These are phyloP conservation scores for Excoecaria agallocha DNA, from an alignment of 345 rosid genomes.

Conservation along the genomic window DNA sequence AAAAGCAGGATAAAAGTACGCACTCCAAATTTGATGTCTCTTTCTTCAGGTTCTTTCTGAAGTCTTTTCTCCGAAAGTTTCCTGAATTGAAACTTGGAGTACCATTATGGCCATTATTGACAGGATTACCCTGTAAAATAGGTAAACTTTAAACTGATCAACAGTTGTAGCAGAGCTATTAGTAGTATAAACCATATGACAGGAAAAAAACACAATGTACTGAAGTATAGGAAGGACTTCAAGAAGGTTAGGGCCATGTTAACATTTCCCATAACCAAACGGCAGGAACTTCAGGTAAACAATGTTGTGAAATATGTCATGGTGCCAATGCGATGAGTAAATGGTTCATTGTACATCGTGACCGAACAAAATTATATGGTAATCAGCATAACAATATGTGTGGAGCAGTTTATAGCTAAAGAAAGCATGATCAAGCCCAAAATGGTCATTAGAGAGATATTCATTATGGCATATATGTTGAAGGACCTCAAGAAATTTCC, in stretches of 20 bases:
- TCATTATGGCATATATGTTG: neutral
- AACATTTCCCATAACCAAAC: neutral
- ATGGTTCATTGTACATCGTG: neutral
- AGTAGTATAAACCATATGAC: neutral
- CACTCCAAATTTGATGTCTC: slow-evolving; percentile 46
- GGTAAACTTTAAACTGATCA: neutral
- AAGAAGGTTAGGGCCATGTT: neutral
- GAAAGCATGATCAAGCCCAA: neutral
- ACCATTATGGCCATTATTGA: too few species aligned
- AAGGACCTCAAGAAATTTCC: too few species aligned
- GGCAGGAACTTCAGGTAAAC: neutral
- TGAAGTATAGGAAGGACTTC: neutral
- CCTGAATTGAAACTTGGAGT: slow-evolving; percentile 31
- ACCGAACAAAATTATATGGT: neutral
- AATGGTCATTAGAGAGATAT: neutral
- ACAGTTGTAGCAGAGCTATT: neutral
- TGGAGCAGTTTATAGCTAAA: neutral
- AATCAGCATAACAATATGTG: neutral
- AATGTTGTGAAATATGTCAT: neutral
- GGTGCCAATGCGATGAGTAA: neutral
- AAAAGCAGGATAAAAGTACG: slow-evolving; percentile 19
- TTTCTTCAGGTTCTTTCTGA: slow-evolving; percentile 30
- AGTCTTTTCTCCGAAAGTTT: slow-evolving; percentile 37
- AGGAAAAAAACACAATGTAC: neutral
- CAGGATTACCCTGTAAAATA: slow-evolving; percentile 43